Percentiles rank a stretch among this genome's conserved stretches.
These are phyloP conservation scores for Sclerotinia spermophila DNA, from an alignment of 2,329 filamentous ascomycete genomes.

Conservation along the genomic window DNA sequence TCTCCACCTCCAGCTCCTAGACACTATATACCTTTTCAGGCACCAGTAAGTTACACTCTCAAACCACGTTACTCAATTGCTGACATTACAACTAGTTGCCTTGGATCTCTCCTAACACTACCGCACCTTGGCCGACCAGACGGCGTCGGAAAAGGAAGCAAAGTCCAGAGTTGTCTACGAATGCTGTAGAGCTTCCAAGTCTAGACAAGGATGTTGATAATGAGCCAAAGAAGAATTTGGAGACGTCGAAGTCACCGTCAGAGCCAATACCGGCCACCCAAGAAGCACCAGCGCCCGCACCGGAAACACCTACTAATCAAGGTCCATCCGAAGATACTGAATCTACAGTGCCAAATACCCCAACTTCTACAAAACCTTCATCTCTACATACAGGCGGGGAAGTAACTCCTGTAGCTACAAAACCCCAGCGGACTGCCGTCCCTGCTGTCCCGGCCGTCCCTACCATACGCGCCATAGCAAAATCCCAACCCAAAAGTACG, in stretches of 20 bases:
- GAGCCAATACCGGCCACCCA: not conserved
- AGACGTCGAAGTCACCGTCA: not conserved
- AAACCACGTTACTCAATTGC: conserved; percentile 19
- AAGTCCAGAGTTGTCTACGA: conserved; percentile 29
- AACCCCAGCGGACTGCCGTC: conserved; percentile 42
- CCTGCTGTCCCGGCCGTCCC: conserved; percentile 40
- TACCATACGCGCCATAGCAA: conserved; percentile 37
- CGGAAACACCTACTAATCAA: conserved; percentile 31
- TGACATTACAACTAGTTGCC: conserved; percentile 47
- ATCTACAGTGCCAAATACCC: conserved; percentile 51
- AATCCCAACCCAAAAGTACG: conserved; percentile 41
- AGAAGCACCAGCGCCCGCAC: not conserved
- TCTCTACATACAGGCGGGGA: conserved; percentile 26
- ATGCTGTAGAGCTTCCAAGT: conserved; percentile 30
- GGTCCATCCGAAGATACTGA: conserved; percentile 39
- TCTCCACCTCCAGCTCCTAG: conserved; percentile 29
- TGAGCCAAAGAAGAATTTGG: not conserved
- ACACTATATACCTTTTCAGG: conserved; percentile 41
- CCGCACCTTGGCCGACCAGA: conserved; percentile 48
- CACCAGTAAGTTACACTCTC: conserved; percentile 46
- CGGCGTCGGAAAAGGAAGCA: conserved; percentile 44
- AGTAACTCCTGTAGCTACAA: conserved; percentile 29
- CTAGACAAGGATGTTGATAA: conserved; percentile 6
- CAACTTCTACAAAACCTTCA: conserved; percentile 45
- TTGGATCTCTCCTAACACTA: conserved; percentile 51